Conservation (phyloP, 1,284 basidiomycete genomes). For the Volvariella volvacea region DNA sequence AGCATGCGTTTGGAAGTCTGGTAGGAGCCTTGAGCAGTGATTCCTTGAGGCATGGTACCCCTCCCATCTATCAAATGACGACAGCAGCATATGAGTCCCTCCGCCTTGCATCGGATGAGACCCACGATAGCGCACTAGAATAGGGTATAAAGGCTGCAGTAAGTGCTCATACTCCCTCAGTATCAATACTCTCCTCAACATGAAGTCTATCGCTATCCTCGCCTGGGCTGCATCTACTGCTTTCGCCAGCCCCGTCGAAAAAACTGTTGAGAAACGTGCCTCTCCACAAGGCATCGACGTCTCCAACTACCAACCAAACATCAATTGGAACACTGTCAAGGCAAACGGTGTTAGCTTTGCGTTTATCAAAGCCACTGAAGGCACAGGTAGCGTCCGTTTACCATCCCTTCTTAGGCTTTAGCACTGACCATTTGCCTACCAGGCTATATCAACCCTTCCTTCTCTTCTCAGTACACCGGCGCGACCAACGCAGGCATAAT, state of each 20-base stretch:
- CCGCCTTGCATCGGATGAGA: too few relatives aligned
- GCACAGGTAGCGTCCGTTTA: conserved; percentile 32
- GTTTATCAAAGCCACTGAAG: conserved; percentile 70
- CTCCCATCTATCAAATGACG: too few relatives aligned
- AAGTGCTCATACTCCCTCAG: too few relatives aligned
- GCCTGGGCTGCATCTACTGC: conserved; percentile 3
- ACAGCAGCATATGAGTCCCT: too few relatives aligned
- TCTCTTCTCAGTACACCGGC: conserved; percentile 45
- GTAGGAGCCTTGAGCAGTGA: too few relatives aligned
- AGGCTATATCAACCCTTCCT: conserved; percentile 21
- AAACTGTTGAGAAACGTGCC: conserved; percentile 24
- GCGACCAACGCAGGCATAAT: conserved; percentile 51
- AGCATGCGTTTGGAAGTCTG: too few relatives aligned
- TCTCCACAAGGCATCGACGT: conserved; percentile 48
- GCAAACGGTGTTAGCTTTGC: conserved; percentile 54
- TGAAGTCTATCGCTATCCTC: conserved; percentile 6
- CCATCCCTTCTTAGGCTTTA: neutral
- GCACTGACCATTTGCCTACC: neutral
- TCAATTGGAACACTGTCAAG: conserved; percentile 50
- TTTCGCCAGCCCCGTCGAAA: conserved; percentile 1
- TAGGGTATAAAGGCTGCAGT: too few relatives aligned
- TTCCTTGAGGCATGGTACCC: too few relatives aligned
- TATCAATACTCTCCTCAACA: too few relatives aligned
- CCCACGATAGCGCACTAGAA: too few relatives aligned
- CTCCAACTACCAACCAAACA: conserved; percentile 43